Evolutionary conservation across 129 eudicot genomes (phyloP).

Genomic region (Saposhnikovia divaricata): DNA sequence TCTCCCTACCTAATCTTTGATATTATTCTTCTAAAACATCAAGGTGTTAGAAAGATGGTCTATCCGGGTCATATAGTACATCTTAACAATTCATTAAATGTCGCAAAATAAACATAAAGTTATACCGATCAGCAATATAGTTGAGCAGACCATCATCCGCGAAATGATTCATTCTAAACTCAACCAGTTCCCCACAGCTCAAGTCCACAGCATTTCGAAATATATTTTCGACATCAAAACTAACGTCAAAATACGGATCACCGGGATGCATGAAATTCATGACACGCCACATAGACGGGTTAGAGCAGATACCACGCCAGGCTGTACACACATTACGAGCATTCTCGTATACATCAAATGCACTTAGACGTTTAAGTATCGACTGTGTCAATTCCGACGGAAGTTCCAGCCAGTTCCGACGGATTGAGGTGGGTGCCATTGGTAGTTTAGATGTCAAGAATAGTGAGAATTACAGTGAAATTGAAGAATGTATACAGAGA

Average conservation of each 20-base stretch:
- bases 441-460: neutral
- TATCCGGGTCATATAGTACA: no score
- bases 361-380: constrained; percentile 12
- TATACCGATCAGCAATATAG: neutral
- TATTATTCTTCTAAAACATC: no score
- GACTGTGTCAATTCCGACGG: neutral
- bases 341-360: neutral
- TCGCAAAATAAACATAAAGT: no score
- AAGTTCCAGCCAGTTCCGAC: neutral
- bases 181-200: neutral
- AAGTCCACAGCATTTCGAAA: neutral
- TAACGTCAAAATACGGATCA: neutral
- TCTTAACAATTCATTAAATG: no score
- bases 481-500: no score
- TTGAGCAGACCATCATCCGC: neutral
- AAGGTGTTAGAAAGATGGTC: no score
- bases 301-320: neutral
- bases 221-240: neutral
- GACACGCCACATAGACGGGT: neutral
- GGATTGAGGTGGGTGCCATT: neutral
- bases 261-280: neutral
- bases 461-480: no score
- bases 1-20: no score
- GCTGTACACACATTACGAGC: neutral
- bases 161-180: neutral